Conservation (phyloP, 306 rosid species). For the Quercus mongolica region DNA sequence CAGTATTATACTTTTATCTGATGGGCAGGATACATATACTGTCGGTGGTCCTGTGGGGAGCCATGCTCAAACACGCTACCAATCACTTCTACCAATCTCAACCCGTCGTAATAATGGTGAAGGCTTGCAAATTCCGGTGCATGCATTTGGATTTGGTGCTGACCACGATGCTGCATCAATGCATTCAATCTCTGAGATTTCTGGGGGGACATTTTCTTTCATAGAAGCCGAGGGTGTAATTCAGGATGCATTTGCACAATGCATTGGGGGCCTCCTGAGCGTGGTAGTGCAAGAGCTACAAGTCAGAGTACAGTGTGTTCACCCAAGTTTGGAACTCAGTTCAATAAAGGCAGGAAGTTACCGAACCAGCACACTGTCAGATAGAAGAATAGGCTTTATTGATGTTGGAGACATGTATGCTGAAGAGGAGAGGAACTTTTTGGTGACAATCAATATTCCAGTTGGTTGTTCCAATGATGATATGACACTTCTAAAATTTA, state of each 20-base stretch:
- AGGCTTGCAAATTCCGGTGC: slow-evolving; percentile 77
- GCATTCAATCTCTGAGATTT: slow-evolving; percentile 81
- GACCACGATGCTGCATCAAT: slow-evolving; percentile 81
- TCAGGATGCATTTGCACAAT: slow-evolving; percentile 98
- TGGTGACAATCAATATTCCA: slow-evolving; percentile 72
- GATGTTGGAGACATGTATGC: slow-evolving; percentile 83
- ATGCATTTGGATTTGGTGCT: slow-evolving; percentile 84
- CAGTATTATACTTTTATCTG: slow-evolving; percentile 80
- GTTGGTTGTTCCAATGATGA: slow-evolving; percentile 45
- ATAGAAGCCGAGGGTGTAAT: slow-evolving; percentile 83
- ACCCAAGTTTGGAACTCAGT: slow-evolving; percentile 49
- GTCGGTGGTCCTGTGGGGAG: slow-evolving; percentile 26
- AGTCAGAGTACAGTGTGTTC: slow-evolving; percentile 54
- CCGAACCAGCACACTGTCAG: slow-evolving; percentile 40
- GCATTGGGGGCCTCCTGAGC: slow-evolving; percentile 93
- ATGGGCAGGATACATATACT: slow-evolving; percentile 85
- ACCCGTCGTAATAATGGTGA: slow-evolving; percentile 38
- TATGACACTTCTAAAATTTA: slow-evolving; percentile 61
- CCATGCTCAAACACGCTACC: slow-evolving; percentile 35
- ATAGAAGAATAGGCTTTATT: slow-evolving; percentile 59
- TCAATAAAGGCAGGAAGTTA: slow-evolving; percentile 84
- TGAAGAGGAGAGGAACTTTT: slow-evolving; percentile 87
- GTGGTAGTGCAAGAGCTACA: slow-evolving; percentile 86
- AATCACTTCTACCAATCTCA: slow-evolving; percentile 64
- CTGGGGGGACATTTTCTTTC: slow-evolving; percentile 96